These are phyloP conservation scores for Trichoderma asperellum DNA, from an alignment of 2,329 filamentous ascomycete species.

Conservation along the genomic window DNA sequence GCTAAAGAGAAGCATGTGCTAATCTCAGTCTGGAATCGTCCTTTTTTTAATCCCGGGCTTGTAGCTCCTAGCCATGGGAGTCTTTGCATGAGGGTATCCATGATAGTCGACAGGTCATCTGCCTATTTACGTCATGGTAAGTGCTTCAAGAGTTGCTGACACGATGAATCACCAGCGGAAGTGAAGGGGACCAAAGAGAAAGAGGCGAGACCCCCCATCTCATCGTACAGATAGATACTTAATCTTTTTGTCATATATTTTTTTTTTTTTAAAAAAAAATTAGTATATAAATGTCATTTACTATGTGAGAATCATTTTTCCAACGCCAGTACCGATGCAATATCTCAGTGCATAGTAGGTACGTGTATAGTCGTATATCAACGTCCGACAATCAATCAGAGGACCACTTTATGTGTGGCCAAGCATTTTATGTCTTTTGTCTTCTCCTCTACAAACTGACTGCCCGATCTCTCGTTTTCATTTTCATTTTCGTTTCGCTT, in stretches of 20 bases:
- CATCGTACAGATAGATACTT: neutral
- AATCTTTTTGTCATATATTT: neutral
- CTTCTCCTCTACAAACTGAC: neutral
- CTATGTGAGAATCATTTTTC: constrained; percentile 1
- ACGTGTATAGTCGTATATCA: constrained; percentile 1
- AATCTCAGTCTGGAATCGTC: neutral
- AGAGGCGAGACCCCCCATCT: neutral
- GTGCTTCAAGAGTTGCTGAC: neutral
- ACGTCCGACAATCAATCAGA: neutral
- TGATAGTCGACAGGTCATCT: constrained; percentile 14
- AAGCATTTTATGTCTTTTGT: neutral
- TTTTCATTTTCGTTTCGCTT: neutral
- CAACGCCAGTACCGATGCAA: constrained; percentile 9
- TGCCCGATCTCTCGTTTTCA: constrained; percentile 11
- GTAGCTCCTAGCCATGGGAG: constrained; percentile 5
- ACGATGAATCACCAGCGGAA: neutral
- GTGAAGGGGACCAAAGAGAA: neutral
- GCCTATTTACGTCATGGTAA: constrained; percentile 15
- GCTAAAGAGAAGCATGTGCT: neutral
- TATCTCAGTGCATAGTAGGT: neutral
- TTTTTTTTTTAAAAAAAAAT: neutral
- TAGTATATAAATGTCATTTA: constrained; percentile 1
- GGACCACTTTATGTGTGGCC: constrained; percentile 10
- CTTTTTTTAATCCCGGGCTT: neutral
- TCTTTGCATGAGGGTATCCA: constrained; percentile 15